Evolutionary conservation across 2,329 filamentous ascomycete species (phyloP).

Genomic region (Eutypa lata): DNA sequence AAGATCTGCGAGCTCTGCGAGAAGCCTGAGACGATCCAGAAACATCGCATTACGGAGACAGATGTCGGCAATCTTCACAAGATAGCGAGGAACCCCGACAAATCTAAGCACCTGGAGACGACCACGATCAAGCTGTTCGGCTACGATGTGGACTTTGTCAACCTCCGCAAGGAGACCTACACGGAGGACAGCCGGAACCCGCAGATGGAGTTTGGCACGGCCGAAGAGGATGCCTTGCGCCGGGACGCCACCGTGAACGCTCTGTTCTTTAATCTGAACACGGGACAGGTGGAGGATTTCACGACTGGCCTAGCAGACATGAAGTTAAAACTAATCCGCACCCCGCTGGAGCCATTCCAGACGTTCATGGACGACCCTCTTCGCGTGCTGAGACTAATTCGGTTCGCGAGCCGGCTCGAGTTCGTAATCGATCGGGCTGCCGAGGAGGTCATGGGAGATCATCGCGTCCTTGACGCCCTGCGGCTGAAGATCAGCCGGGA

Average conservation of each 20-base stretch:
- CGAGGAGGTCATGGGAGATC: constrained; percentile 70
- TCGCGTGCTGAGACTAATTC: constrained; percentile 78
- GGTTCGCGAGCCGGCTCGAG: constrained; percentile 81
- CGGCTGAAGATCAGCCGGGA: constrained; percentile 88
- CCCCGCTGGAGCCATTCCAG: constrained; percentile 81
- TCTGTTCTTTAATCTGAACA: constrained; percentile 91
- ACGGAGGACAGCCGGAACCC: constrained; percentile 86
- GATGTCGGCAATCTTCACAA: constrained; percentile 78
- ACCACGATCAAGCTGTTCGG: constrained; percentile 82
- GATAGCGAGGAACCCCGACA: constrained; percentile 88
- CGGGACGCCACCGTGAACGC: constrained; percentile 94
- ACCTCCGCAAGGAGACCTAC: constrained; percentile 88
- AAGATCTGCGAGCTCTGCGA: constrained; percentile 67
- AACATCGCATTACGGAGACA: constrained; percentile 54
- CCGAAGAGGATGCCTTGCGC: constrained; percentile 82
- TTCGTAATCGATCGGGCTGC: constrained; percentile 74
- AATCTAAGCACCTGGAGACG: constrained; percentile 94
- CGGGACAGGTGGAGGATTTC: constrained; percentile 77
- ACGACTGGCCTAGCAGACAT: constrained; percentile 78
- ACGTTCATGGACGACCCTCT: constrained; percentile 95
- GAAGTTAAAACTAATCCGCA: constrained; percentile 69
- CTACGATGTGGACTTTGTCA: constrained; percentile 90
- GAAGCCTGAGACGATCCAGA: constrained; percentile 54
- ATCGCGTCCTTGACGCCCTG: constrained; percentile 76
- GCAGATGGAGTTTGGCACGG: constrained; percentile 88